Percentiles rank a stretch among this genome's conserved stretches.
Conservation (phyloP, 2,329 filamentous ascomycete genomes). For the Ophiobolus disseminans region DNA sequence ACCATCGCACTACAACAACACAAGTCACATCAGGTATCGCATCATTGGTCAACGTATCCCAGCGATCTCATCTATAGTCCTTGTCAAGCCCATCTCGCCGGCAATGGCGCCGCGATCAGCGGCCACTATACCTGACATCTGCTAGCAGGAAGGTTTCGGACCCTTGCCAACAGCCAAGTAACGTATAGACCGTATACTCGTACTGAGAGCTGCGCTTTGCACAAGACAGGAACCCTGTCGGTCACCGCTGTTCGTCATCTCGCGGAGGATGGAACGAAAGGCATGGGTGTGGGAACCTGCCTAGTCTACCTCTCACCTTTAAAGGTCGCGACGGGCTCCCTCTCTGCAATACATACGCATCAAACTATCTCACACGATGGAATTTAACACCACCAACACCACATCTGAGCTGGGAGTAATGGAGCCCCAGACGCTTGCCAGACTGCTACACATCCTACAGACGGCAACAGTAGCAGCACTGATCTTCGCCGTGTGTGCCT, state of each 20-base stretch:
- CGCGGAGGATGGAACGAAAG: neutral
- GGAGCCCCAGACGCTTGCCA: slow-evolving; percentile 25
- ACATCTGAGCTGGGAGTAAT: slow-evolving; percentile 12
- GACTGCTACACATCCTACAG: slow-evolving; percentile 30
- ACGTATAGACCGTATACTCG: slow-evolving; percentile 9
- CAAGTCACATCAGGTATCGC: too few species aligned
- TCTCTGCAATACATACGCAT: too few species aligned
- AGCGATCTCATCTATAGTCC: too few species aligned
- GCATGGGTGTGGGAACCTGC: neutral
- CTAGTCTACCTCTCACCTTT: too few species aligned
- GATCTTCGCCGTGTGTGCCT: slow-evolving; percentile 30
- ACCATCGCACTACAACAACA: too few species aligned
- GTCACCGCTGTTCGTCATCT: neutral
- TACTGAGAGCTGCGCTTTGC: neutral
- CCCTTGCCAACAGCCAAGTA: slow-evolving; percentile 12
- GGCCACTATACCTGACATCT: slow-evolving; percentile 8
- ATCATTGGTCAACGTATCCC: too few species aligned
- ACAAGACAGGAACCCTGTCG: neutral
- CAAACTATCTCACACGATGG: neutral
- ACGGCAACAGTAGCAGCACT: slow-evolving; percentile 31
- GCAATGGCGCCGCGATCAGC: slow-evolving; percentile 12
- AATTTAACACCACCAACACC: neutral
- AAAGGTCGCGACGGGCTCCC: neutral
- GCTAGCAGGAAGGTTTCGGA: slow-evolving; percentile 1
- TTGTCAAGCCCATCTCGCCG: too few species aligned